Conservation (phyloP, 495 filamentous ascomycete genomes). For the Evansstolkia leycettana region DNA sequence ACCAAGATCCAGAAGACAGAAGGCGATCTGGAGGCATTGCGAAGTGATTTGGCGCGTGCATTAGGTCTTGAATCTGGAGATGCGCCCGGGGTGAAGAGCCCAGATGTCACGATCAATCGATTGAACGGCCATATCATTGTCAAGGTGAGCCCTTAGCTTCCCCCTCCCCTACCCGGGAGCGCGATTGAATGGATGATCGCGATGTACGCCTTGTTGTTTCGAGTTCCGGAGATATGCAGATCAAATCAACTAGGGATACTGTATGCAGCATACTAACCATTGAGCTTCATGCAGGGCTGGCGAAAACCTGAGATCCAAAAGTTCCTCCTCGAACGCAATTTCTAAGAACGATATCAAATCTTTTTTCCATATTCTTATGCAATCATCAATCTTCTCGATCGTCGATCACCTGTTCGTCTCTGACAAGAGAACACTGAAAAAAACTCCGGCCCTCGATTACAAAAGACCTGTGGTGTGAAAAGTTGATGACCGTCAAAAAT, state of each 20-base stretch:
- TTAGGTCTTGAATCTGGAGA: conserved; percentile 32
- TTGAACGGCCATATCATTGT: conserved; percentile 53
- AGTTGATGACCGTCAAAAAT: too few species aligned
- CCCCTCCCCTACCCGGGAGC: too few species aligned
- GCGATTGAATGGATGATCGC: too few species aligned
- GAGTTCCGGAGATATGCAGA: too few species aligned
- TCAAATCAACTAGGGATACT: background rate
- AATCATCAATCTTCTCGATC: background rate
- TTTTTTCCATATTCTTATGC: conserved; percentile 1
- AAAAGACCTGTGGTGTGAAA: too few species aligned
- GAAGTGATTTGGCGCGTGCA: conserved; percentile 33
- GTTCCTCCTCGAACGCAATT: conserved; percentile 35
- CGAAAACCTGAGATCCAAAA: conserved; percentile 35
- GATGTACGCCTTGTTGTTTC: too few species aligned
- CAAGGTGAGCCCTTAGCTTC: conserved; percentile 42
- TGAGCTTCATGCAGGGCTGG: conserved; percentile 28
- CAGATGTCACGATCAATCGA: conserved; percentile 43
- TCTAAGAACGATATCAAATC: conserved; percentile 19
- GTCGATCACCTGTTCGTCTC: background rate
- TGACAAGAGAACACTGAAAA: too few species aligned
- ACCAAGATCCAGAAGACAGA: conserved; percentile 70
- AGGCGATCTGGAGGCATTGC: conserved; percentile 50
- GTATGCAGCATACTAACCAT: background rate
- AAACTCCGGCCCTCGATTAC: too few species aligned
- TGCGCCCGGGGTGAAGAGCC: conserved; percentile 13